Evolutionary conservation across 2,329 filamentous ascomycete species (phyloP).

Genomic region (Xylaria sp.): DNA sequence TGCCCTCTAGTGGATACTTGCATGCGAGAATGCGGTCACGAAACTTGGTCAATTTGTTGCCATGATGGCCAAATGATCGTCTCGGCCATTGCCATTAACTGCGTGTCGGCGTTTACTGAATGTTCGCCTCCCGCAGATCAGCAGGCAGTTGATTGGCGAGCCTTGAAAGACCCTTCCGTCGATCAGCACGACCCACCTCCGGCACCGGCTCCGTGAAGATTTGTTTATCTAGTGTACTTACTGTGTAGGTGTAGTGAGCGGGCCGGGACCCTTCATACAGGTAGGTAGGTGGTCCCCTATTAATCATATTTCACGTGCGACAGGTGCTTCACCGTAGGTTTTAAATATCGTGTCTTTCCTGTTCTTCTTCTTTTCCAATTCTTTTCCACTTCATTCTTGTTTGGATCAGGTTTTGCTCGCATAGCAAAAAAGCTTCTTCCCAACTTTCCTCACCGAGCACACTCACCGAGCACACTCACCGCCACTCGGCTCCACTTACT

Average conservation of each 20-base stretch:
- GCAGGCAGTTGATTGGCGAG: not conserved
- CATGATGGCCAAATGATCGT: conserved; percentile 6
- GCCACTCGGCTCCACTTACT: not conserved
- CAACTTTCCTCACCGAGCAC: not conserved
- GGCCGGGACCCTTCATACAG: conserved; percentile 34
- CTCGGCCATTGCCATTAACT: conserved; percentile 25
- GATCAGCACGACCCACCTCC: conserved; percentile 24
- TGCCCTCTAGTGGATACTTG: not conserved
- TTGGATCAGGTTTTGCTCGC: not conserved
- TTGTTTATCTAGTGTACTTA: conserved; percentile 2
- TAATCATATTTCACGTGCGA: not conserved
- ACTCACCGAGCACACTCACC: conserved; percentile 10
- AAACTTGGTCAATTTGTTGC: not conserved
- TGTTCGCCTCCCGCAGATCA: not conserved
- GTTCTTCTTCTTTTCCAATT: not conserved
- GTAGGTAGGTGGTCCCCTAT: not conserved
- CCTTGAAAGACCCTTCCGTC: not conserved
- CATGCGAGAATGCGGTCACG: not conserved
- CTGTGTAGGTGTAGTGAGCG: conserved; percentile 1
- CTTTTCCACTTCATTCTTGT: not conserved
- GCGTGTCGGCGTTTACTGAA: conserved; percentile 8
- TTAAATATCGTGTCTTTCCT: too few species aligned
- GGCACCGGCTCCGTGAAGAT: conserved; percentile 32
- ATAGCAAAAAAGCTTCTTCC: not conserved
- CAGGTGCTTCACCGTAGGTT: too few species aligned